phyloP scores from a whole-genome alignment of 2,329 filamentous ascomycete genomes.

The Neonectria neomacrospora region DNA sequence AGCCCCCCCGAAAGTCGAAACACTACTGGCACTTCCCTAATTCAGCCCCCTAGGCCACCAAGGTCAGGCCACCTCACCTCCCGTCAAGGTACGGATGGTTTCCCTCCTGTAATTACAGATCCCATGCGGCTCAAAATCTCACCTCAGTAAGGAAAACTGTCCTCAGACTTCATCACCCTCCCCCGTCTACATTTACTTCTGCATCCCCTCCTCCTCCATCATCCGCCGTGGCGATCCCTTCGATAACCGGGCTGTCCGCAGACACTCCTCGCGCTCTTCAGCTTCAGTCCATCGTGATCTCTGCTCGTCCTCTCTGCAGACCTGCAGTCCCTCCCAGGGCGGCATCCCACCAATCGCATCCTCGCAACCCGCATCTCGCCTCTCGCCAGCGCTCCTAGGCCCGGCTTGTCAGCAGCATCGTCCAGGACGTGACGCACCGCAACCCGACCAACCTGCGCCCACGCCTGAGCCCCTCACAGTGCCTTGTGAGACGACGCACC shows the following conservation, averaged over 20 bases:
- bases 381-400: constrained; percentile 12
- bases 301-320: constrained; percentile 6
- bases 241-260: neutral
- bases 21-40: constrained; percentile 1
- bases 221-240: neutral
- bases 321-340: constrained; percentile 15
- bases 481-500: constrained; percentile 17
- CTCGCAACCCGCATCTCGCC: constrained; percentile 20
- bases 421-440: constrained; percentile 25
- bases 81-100: neutral
- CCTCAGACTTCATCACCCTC: neutral
- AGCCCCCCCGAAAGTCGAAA: neutral
- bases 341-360: constrained; percentile 23
- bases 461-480: constrained; percentile 43
- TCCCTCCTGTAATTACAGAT: neutral
- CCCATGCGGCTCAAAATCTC: constrained; percentile 6
- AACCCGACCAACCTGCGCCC: constrained; percentile 30
- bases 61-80: neutral
- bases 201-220: neutral
- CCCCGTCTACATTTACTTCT: neutral
- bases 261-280: neutral
- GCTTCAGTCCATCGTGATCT: constrained; percentile 14
- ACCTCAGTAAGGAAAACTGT: constrained; percentile 4
- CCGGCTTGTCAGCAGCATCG: constrained; percentile 24
- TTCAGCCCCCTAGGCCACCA: neutral